Evolutionary conservation across 2,329 filamentous ascomycete species (phyloP), one percentile per base, ranked within the genome.

Genomic region (Ophiostoma quercus): DNA sequence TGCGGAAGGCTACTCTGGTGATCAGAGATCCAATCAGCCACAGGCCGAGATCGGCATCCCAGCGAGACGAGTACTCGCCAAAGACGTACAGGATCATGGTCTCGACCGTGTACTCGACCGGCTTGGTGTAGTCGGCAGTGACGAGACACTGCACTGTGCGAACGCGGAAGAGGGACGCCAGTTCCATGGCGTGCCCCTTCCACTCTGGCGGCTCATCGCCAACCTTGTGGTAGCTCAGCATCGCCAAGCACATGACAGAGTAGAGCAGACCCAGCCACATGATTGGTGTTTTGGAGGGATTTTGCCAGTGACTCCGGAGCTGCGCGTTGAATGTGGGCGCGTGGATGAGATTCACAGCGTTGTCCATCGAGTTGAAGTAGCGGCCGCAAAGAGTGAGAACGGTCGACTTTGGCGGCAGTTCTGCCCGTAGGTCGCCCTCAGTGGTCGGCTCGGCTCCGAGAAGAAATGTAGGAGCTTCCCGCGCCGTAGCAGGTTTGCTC

Each of bases 351-450:
- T 87, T 89, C 77, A 88, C 87, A n/a, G 86, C 84, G 54, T 86
- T 87, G 73, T 90, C 87, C 79, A 88, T 84, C 0, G 91, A 94
- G 77, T 94, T 94, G 82, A 98, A 97, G 77, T 96, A 99, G 71
- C 94, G 88, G 72, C 90, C 89, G 72, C 97, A 90, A 22, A 98
- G 83, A 32, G 92, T 89, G 75, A 97, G 88, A n/a, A 95, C 90
- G 32, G 88, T 90, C 51, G 91, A 88, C 76, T 93, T 94, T 0
- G 90, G 84, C 1, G 95, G 95, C 60, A 98, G 85, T 67, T 90
- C 88, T 37, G 89, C 86, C 72, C 96, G 86, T 12, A 98, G 84
- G 76, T 98, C 94, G 22, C 85, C 81, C 75, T 92, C 90, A 57
- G 88, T 88, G 14, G 90, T 88, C 11, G 89, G 85, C 67, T 89